Percentiles rank a stretch among this genome's conserved stretches.
Evolutionary conservation across 106 monocot genomes (phyloP).

Genomic region (Dendrobium huoshanense): DNA sequence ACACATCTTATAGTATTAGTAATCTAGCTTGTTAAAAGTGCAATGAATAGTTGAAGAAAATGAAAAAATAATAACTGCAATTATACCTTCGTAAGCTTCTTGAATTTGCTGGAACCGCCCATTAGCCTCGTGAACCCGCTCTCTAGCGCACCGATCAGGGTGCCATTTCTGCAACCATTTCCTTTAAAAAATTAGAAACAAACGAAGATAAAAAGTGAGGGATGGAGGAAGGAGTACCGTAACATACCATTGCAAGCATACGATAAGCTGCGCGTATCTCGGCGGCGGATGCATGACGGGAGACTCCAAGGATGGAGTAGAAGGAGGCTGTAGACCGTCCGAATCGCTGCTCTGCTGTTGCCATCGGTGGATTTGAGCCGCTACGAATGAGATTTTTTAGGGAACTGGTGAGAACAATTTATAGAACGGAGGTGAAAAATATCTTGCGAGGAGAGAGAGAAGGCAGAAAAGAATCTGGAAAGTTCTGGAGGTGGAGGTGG

Average conservation of each 20-base stretch:
- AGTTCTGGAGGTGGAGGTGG: too few species aligned
- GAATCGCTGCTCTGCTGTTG: background rate
- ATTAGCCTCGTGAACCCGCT: conserved; percentile 34
- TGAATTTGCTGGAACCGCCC: conserved; percentile 41
- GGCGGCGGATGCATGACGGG: conserved; percentile 20
- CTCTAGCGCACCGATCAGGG: conserved; percentile 35
- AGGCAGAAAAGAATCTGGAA: too few species aligned
- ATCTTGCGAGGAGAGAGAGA: too few species aligned
- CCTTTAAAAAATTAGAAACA: too few species aligned
- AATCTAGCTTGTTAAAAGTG: background rate
- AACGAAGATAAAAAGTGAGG: too few species aligned
- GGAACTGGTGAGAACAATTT: too few species aligned
- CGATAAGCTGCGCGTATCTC: conserved; percentile 49
- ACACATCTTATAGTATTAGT: background rate
- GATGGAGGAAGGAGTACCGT: too few species aligned
- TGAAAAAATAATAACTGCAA: background rate
- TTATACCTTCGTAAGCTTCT: conserved; percentile 58
- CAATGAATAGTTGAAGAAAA: background rate
- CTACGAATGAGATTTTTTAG: too few species aligned
- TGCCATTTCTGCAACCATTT: conserved; percentile 42
- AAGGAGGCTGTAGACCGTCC: conserved; percentile 25
- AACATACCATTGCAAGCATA: conserved; percentile 35
- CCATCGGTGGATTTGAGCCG: background rate
- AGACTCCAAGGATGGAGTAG: conserved; percentile 41
- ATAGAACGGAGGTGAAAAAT: too few species aligned